Base-by-base conservation (phyloP, 768 basidiomycete species). In the Leccinum pellstonianum region DNA sequence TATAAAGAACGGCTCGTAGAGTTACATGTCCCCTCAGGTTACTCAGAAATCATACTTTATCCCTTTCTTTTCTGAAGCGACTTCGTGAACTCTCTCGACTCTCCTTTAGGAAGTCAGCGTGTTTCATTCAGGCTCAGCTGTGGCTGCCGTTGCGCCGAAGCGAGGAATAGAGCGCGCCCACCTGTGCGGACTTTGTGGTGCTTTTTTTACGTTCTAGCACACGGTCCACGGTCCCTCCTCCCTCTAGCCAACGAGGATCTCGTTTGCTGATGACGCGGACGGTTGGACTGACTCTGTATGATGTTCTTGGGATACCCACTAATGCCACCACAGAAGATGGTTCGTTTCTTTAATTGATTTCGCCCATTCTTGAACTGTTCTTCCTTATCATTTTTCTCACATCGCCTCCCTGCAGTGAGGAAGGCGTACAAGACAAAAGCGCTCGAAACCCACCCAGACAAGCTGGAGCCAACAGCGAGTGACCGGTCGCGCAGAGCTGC, bases 371-470 rank as follows among this genome's bases (percentile, higher is more conserved):
- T 50, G 49, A 50, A 50, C 49, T 23, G 27, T 50, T 50, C n/a
- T 29, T 41, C 35, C 49, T 15, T 43, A 15, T 15, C 21, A 12
- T 15, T 27, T 48, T 49, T 49, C 59, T 65, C 4, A 61, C 55
- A 21, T 17, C 15, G 27, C 27, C 48, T 8, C 50, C 5, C 27
- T 27, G 5, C 41, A 71, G 88, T 90, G 58, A 83, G 86, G 54
- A 84, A 78, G 64, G 87, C 86, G 2, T 90, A 88, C 70, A 85
- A 82, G 66, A 81, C 81, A 61, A 84, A 81, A 64, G 86, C 83
- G 10, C 76, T 90, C 27, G 85, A 86, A 69, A 89, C 88, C 1
- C 88, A 90, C 68, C 88, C 88, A 10, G 88, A 90, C 65, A 88
- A 87, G 64, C 81, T 88, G 51, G 82, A 82, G 11, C 84, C 80